phyloP scores from a whole-genome alignment of 176 grass and related monocot species.

The Oryza glumipatula region DNA sequence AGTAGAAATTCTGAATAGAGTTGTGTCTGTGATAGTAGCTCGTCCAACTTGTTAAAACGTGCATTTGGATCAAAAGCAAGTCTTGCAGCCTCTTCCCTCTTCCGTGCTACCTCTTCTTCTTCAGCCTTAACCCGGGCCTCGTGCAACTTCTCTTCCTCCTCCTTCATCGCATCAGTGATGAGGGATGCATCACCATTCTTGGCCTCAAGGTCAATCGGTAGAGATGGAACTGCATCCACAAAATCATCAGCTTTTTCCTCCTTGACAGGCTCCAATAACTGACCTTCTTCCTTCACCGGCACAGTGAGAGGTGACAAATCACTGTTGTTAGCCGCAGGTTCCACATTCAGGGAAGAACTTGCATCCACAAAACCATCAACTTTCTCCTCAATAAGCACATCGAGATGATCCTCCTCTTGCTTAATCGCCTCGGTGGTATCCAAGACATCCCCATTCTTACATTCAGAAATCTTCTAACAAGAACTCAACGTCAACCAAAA shows the following conservation, averaged over 20 bases:
- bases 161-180: constrained; percentile 71
- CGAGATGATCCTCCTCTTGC: constrained; percentile 7
- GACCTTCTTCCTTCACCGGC: constrained; percentile 35
- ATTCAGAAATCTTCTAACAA: constrained; percentile 50
- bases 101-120: constrained; percentile 50
- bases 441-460: neutral
- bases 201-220: constrained; percentile 64
- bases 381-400: constrained; percentile 8
- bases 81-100: constrained; percentile 46
- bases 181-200: constrained; percentile 75
- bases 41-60: constrained; percentile 83
- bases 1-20: constrained; percentile 89
- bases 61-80: constrained; percentile 52
- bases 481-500: neutral
- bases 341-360: constrained; percentile 37
- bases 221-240: constrained; percentile 8
- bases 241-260: constrained; percentile 26
- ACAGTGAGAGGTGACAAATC: neutral
- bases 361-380: constrained; percentile 32
- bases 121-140: constrained; percentile 51
- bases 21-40: constrained; percentile 83
- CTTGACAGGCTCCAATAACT: constrained; percentile 20
- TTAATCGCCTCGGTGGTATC: constrained; percentile 25
- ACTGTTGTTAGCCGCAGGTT: constrained; percentile 6
- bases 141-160: constrained; percentile 74